Evolutionary conservation across 73 alveolate genomes (phyloP), one percentile per base, ranked within the genome.

Genomic region (Uronychia binucleata): DNA sequence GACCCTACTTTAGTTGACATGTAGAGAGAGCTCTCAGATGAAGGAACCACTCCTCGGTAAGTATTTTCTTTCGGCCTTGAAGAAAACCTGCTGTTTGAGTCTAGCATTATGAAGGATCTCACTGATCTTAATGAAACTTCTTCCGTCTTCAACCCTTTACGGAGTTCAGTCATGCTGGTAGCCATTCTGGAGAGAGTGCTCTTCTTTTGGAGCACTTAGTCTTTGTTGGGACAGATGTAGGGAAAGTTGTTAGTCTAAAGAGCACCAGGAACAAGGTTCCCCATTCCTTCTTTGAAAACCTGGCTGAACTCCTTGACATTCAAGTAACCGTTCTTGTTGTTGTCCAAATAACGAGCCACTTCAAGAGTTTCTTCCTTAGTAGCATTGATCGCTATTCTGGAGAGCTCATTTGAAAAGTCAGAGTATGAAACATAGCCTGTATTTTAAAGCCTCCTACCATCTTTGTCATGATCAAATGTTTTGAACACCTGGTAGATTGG

Each of bases 391-490:
- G 75, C 30, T 8, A 85, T 74, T 1, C 79, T 82, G 30, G 28
- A 57, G 13, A 76, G 46, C 26, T 35, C 31, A 29, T 46, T 84
- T 58, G 35, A 85, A 59, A 85, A 85, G 46, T 85, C 91, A 28
- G 85, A 35, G 57, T 75, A 77, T 34, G 91, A 85, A 1, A 85
- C 91, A 74, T 34, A 46, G 5, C 67, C 67, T 46, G 19, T 11
- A 46, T 5, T 46, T 19, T 11, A 46, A 46, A 46, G 19, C n/a
- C n/a, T 11, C 5, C 5, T 74, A 34, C 91, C 91, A 77, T 85
- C 91, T n/a, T 86, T 86, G 57, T 85, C 91, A 83, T 77, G 58
- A 77, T 85, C 91, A 85, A 85, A 85, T 46, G 57, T 28, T 34
- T 58, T 77, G 57, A 85, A 85, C 11, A 85, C 91, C 77, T 34